These are phyloP conservation scores for Sesbania bispinosa DNA, from an alignment of 306 rosid genomes.

Conservation along the genomic window DNA sequence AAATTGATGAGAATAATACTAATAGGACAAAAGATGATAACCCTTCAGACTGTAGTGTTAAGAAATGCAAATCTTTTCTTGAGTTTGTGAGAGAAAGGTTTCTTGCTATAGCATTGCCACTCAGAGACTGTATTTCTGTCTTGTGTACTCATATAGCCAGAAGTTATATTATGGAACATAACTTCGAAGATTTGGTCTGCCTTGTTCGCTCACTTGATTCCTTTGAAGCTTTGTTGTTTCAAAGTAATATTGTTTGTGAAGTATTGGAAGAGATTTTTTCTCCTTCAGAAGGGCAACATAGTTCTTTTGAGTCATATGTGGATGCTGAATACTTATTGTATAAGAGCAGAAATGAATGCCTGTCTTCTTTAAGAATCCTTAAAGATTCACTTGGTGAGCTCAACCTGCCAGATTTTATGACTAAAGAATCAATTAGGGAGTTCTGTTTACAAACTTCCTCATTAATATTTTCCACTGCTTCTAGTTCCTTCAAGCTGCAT, in stretches of 20 bases:
- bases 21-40: neutral
- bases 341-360: slow-evolving; percentile 35
- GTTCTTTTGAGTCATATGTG: neutral
- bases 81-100: slow-evolving; percentile 46
- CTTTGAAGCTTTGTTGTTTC: slow-evolving; percentile 34
- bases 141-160: slow-evolving; percentile 51
- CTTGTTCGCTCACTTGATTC: slow-evolving; percentile 31
- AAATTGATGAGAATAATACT: neutral
- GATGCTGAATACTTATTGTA: slow-evolving; percentile 6
- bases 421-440: neutral
- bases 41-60: slow-evolving; percentile 8
- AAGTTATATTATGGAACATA: slow-evolving; percentile 31
- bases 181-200: slow-evolving; percentile 24
- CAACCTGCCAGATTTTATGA: slow-evolving; percentile 27
- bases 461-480: slow-evolving; percentile 58
- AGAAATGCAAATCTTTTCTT: slow-evolving; percentile 38
- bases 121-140: slow-evolving; percentile 33
- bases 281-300: neutral
- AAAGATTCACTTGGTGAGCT: slow-evolving; percentile 37
- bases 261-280: slow-evolving; percentile 42
- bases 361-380: slow-evolving; percentile 37
- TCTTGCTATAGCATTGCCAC: slow-evolving; percentile 10
- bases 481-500: slow-evolving; percentile 53
- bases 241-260: slow-evolving; percentile 26
- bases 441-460: slow-evolving; percentile 59